Percentiles rank a stretch among this genome's conserved stretches.
Conservation (phyloP, 495 filamentous ascomycete species). For the Apodospora peruviana region DNA sequence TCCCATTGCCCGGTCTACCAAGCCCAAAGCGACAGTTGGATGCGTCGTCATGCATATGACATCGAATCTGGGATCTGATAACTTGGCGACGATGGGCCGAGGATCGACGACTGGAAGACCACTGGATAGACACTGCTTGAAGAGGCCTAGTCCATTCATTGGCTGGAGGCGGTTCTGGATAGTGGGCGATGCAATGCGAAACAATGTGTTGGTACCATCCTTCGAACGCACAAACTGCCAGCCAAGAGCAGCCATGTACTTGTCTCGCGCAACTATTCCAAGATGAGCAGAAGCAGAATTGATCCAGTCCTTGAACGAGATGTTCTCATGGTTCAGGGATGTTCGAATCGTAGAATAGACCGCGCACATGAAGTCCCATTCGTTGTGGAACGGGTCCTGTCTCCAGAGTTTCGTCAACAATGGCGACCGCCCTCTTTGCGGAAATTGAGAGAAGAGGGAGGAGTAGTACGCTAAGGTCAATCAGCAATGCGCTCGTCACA, state of each 20-base stretch:
- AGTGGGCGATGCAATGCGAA: constrained; percentile 5
- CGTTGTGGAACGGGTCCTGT: constrained; percentile 19
- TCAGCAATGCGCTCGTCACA: neutral
- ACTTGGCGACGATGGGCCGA: constrained; percentile 12
- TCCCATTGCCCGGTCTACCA: neutral
- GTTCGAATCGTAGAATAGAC: constrained; percentile 20
- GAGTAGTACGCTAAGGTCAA: constrained; percentile 10
- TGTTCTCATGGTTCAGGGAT: constrained; percentile 11
- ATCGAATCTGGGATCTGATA: constrained; percentile 16
- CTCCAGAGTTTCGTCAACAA: constrained; percentile 21
- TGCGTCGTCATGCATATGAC: constrained; percentile 21
- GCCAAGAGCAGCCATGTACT: constrained; percentile 16
- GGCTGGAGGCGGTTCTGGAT: constrained; percentile 12
- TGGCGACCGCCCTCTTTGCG: constrained; percentile 14
- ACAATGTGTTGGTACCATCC: constrained; percentile 13
- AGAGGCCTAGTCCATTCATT: constrained; percentile 19
- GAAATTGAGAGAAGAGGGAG: constrained; percentile 9
- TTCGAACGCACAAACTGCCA: constrained; percentile 14
- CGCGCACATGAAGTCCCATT: constrained; percentile 23
- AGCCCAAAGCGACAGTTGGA: neutral
- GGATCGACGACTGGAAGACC: constrained; percentile 20
- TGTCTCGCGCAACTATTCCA: constrained; percentile 16
- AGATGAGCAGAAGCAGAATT: constrained; percentile 12
- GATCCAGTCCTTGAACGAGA: constrained; percentile 21
- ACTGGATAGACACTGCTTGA: constrained; percentile 14